Percentiles rank a stretch among this genome's conserved stretches.
Conservation (phyloP, 116 monocot genomes). For the Thalassia testudinum region DNA sequence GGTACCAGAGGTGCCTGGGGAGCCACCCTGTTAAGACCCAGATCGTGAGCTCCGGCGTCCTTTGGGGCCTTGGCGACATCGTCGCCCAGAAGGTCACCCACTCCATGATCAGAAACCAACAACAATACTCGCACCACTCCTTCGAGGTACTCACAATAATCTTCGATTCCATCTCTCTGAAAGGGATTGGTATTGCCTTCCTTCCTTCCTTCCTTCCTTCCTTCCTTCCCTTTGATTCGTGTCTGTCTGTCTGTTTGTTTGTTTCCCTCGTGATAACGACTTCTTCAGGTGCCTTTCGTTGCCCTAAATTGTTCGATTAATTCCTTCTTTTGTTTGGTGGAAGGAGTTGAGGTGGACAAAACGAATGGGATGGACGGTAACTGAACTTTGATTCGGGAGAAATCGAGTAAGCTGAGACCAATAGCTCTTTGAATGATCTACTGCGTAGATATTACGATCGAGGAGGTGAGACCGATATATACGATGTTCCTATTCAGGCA, state of each 20-base stretch:
- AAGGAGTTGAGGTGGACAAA: too few relatives aligned
- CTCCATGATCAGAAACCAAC: slow-evolving; percentile 3
- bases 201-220: not conserved
- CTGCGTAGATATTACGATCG: too few relatives aligned
- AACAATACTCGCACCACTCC: not conserved
- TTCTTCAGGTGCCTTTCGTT: too few relatives aligned
- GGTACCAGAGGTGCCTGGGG: slow-evolving; percentile 74
- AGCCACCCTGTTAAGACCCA: slow-evolving; percentile 92
- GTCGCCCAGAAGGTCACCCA: slow-evolving; percentile 87
- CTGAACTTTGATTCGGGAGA: too few relatives aligned
- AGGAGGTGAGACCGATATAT: too few relatives aligned
- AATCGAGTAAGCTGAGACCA: too few relatives aligned
- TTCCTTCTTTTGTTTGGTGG: too few relatives aligned
- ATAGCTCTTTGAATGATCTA: too few relatives aligned
- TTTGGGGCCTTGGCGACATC: slow-evolving; percentile 90
- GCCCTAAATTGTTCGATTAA: too few relatives aligned
- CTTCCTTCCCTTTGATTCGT: not conserved
- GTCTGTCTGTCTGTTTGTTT: not conserved
- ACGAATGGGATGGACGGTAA: too few relatives aligned
- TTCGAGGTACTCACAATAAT: not conserved
- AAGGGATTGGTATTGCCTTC: not conserved
- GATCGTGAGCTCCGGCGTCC: slow-evolving; percentile 76
- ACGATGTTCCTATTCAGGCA: too few relatives aligned
- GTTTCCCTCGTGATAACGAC: not conserved
- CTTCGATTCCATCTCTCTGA: too few relatives aligned